Evolutionary conservation across 495 filamentous ascomycete species (phyloP).

Genomic region (Podospora appendiculata): DNA sequence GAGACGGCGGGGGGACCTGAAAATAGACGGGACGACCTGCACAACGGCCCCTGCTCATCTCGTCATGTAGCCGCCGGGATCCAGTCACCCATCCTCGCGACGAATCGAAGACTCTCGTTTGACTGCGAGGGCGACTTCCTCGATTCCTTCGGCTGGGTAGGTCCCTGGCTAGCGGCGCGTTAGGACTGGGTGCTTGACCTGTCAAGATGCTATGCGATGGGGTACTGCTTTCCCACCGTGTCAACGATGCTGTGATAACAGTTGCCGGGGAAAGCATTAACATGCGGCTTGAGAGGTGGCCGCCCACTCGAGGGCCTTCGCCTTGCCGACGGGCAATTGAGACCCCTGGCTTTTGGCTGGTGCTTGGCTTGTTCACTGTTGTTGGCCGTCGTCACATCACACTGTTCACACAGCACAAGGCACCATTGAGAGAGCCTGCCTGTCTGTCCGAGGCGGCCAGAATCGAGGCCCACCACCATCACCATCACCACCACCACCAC

Average conservation of each 20-base stretch:
- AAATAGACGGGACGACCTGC: too few relatives aligned
- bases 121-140: too few relatives aligned
- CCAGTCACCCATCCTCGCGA: too few relatives aligned
- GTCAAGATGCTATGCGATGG: too few relatives aligned
- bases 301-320: conserved; percentile 7
- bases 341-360: background rate
- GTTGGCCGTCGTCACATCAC: conserved; percentile 3
- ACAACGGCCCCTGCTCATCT: too few relatives aligned
- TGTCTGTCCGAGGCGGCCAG: background rate
- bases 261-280: background rate
- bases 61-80: too few relatives aligned
- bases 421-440: background rate
- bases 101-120: too few relatives aligned
- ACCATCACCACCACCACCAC: background rate
- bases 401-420: background rate
- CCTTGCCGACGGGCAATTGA: conserved; percentile 7
- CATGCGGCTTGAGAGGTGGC: background rate
- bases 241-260: background rate
- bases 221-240: background rate
- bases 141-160: too few relatives aligned
- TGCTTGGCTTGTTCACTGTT: too few relatives aligned
- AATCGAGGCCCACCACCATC: background rate
- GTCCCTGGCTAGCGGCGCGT: too few relatives aligned
- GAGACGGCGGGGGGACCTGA: too few relatives aligned
- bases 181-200: too few relatives aligned